A percentile compares a stretch with the other conserved stretches of the same genome.
These are phyloP conservation scores for Polytrichum formosum DNA, from an alignment of 225 moss, liverwort and hornwort genomes.

Conservation along the genomic window DNA sequence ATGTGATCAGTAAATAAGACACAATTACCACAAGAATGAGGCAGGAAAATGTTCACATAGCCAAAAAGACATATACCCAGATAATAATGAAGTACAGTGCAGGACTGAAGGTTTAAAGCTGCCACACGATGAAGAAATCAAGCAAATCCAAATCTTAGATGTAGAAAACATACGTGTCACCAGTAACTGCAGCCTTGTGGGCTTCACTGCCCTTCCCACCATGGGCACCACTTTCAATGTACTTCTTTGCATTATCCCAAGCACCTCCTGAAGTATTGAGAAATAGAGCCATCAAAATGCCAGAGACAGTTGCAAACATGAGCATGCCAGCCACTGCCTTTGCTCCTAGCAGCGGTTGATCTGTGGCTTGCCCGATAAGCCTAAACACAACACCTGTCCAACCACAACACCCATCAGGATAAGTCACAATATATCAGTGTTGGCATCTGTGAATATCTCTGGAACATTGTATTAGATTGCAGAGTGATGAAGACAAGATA, in stretches of 20 bases:
- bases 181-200: conserved; percentile 92
- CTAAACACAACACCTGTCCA: conserved; percentile 65
- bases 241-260: conserved; percentile 99
- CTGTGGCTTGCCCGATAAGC: conserved; percentile 74
- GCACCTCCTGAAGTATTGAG: conserved; percentile 95
- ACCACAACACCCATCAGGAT: conserved; percentile 1
- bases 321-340: conserved; percentile 98
- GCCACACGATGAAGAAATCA: no score
- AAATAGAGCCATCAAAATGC: conserved; percentile 96
- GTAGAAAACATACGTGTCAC: conserved; percentile 74
- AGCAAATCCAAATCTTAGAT: neutral
- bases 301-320: conserved; percentile 96
- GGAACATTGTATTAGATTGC: no score
- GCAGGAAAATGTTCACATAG: no score
- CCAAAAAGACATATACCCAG: no score
- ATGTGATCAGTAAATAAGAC: no score
- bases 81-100: no score
- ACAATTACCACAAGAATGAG: no score
- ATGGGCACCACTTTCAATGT: conserved; percentile 90
- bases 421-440: no score
- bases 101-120: no score
- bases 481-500: no score
- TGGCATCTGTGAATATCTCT: no score
- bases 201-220: conserved; percentile 99
- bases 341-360: conserved; percentile 82